Evolutionary conservation across 305 asterid genomes (phyloP), one percentile per base, ranked within the genome.

Genomic region (Fraxinus platypoda): DNA sequence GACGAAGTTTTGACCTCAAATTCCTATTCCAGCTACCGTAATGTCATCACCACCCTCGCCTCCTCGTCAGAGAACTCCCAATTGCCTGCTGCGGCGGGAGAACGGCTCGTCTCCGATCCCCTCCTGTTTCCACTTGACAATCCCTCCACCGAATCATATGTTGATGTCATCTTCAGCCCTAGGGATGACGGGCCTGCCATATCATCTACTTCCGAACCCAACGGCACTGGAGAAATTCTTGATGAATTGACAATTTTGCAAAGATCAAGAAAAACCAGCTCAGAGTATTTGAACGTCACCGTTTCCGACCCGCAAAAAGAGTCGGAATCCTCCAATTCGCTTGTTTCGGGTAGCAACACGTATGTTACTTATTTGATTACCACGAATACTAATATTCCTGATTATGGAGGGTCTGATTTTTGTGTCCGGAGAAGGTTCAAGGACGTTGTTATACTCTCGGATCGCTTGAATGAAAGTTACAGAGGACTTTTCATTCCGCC

Each of bases 251-350:
- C 83, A 83, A 68, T 46, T 79, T 85, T 88, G 8, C 80, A 85
- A 8, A 86, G 83, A 78, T 84, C 95, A 34, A 87, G 78, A 68
- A 80, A 90, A 8, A 83, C 89, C 59, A 83, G 86, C 87, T 86
- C 93, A 13, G 95, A 93, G 72, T 92, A 88, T 75, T 74, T 96
- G 90, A 89, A 86, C 64, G 87, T 96, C 68, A 86, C 84, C 80
- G 98, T 96, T 80, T 93, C 94, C 78, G 86, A 91, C 87, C 99
- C 99, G 76, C 94, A 86, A 75, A 94, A 96, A 86, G 99, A 93
- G 92, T 90, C 79, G 0, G 95, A 92, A 84, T 74, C 98, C 5
- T 87, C 95, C 3, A 87, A 83, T 82, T 96, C 98, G 46, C 87
- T 96, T 68, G 98, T 94, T 77, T 98, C 98, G 0, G 98, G 98